Conservation (phyloP, 208 protist genomes). For the Crithidia fasciculata region DNA sequence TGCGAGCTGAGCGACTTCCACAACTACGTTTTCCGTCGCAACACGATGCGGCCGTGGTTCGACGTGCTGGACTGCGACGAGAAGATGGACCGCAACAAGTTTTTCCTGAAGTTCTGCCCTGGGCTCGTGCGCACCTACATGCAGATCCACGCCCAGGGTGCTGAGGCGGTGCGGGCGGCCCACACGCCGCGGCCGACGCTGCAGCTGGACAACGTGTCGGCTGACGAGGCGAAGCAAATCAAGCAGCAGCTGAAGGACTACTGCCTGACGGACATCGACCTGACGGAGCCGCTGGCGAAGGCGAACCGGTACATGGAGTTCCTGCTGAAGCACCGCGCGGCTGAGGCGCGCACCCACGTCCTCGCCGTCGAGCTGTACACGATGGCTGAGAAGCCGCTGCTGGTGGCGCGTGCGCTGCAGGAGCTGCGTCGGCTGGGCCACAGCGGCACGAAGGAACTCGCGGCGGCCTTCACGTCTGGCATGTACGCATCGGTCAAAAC, state of each 20-base stretch:
- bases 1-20: slow-evolving; percentile 98
- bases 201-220: slow-evolving; percentile 29
- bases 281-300: slow-evolving; percentile 76
- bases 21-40: slow-evolving; percentile 95
- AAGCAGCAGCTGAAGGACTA: slow-evolving; percentile 60
- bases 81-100: slow-evolving; percentile 74
- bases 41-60: slow-evolving; percentile 96
- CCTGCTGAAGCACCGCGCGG: slow-evolving; percentile 56
- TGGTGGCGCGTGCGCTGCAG: slow-evolving; percentile 64
- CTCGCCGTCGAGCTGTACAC: slow-evolving; percentile 82
- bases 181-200: slow-evolving; percentile 75
- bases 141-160: slow-evolving; percentile 73
- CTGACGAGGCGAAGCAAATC: slow-evolving; percentile 74
- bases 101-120: slow-evolving; percentile 78
- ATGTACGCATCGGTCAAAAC: slow-evolving; percentile 30
- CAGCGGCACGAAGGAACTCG: slow-evolving; percentile 35
- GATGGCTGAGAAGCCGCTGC: slow-evolving; percentile 51
- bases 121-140: slow-evolving; percentile 81
- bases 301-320: slow-evolving; percentile 72
- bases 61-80: slow-evolving; percentile 87
- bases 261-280: slow-evolving; percentile 66
- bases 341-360: slow-evolving; percentile 54
- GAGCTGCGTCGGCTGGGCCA: slow-evolving; percentile 52
- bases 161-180: slow-evolving; percentile 66
- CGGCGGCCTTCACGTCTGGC: slow-evolving; percentile 44